A percentile compares a stretch with the other conserved stretches of the same genome.
Evolutionary conservation across 768 basidiomycete genomes (phyloP).

Genomic region (Leccinum barrowsii): DNA sequence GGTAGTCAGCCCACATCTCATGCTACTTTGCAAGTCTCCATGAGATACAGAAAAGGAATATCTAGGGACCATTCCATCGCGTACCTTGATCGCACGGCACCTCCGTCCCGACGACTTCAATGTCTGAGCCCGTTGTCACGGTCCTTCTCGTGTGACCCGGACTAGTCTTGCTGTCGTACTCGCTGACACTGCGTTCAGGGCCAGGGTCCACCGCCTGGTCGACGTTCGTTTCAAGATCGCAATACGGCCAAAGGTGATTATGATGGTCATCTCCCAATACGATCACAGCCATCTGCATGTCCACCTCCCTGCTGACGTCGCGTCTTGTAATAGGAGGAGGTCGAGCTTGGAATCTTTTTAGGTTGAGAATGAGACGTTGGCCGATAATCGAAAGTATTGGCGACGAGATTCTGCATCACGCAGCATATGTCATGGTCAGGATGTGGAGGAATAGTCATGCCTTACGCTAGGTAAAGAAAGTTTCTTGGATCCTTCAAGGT

Average conservation of each 20-base stretch:
- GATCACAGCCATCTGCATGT: constrained; percentile 15
- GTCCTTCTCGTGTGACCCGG: neutral
- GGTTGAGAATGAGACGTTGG: constrained; percentile 20
- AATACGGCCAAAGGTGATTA: neutral
- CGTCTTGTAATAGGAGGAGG: neutral
- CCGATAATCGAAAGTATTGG: constrained; percentile 13
- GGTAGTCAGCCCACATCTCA: too few species aligned
- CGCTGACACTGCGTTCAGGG: neutral
- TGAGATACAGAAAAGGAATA: too few species aligned
- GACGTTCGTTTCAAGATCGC: neutral
- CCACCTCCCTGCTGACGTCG: constrained; percentile 16
- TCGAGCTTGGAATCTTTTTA: constrained; percentile 5
- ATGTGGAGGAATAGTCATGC: neutral
- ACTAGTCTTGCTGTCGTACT: neutral
- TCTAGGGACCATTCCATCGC: neutral
- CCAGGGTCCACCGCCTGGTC: neutral
- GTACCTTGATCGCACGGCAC: neutral
- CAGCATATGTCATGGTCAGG: neutral
- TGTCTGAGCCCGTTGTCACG: neutral
- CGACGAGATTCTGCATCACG: constrained; percentile 8
- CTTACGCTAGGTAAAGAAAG: constrained; percentile 2
- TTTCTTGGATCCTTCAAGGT: constrained; percentile 10
- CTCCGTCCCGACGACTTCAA: neutral
- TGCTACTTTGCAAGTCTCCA: too few species aligned
- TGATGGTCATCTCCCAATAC: neutral